These are phyloP conservation scores for Ophioceras dolichostomum DNA, from an alignment of 2,329 filamentous ascomycete species.

Conservation along the genomic window DNA sequence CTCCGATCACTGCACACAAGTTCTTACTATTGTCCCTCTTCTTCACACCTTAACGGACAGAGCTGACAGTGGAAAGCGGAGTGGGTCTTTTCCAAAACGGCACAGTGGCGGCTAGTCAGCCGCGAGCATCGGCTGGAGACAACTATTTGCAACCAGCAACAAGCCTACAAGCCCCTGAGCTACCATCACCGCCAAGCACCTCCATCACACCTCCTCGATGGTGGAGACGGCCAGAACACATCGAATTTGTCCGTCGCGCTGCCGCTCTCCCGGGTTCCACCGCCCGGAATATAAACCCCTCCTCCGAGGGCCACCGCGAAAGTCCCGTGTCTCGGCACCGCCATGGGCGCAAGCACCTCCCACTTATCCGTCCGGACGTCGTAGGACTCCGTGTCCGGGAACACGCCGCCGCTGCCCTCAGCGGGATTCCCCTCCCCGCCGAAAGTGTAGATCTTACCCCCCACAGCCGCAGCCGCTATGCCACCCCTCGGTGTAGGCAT, in stretches of 20 bases:
- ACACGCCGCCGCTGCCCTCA: slow-evolving; percentile 2
- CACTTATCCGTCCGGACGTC: slow-evolving; percentile 5
- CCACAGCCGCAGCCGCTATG: slow-evolving; percentile 14
- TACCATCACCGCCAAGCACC: neutral
- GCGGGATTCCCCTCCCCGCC: slow-evolving; percentile 21
- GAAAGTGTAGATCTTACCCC: slow-evolving; percentile 18
- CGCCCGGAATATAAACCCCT: slow-evolving; percentile 1
- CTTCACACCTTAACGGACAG: too few species aligned
- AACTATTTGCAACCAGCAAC: neutral
- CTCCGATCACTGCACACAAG: too few species aligned
- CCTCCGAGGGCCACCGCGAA: slow-evolving; percentile 2
- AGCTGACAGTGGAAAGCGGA: too few species aligned
- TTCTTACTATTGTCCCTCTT: too few species aligned
- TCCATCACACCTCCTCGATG: too few species aligned
- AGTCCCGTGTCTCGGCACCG: slow-evolving; percentile 6
- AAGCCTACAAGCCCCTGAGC: neutral
- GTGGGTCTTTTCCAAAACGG: too few species aligned
- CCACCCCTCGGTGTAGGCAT: slow-evolving; percentile 25
- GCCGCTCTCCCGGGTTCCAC: neutral
- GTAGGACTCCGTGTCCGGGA: slow-evolving; percentile 6
- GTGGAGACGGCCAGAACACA: slow-evolving; percentile 3
- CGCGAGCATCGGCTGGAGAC: neutral
- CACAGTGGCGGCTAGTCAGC: too few species aligned
- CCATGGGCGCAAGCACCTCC: slow-evolving; percentile 5
- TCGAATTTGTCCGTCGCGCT: neutral